Evolutionary conservation across 2,329 filamentous ascomycete species (phyloP).

Genomic region (Neonectria neomacrospora): DNA sequence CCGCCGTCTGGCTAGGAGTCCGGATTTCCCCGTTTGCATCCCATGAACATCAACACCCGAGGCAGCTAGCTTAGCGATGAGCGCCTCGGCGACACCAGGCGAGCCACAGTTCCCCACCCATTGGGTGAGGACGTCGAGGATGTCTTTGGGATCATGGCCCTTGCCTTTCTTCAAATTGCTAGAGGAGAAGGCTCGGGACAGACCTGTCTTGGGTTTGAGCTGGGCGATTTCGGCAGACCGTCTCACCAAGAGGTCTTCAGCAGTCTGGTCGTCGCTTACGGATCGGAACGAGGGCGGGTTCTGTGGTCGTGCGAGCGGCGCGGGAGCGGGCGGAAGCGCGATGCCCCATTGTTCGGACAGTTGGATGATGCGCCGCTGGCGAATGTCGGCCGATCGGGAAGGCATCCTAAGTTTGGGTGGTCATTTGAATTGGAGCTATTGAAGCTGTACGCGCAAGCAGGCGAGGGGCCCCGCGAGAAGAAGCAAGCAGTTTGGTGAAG

Average conservation of each 20-base stretch:
- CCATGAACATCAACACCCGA: slow-evolving; percentile 64
- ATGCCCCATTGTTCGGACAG: slow-evolving; percentile 64
- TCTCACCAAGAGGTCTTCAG: slow-evolving; percentile 65
- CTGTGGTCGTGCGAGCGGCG: slow-evolving; percentile 55
- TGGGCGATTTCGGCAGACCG: slow-evolving; percentile 52
- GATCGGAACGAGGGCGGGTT: slow-evolving; percentile 57
- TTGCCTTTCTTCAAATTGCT: slow-evolving; percentile 58
- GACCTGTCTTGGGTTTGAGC: slow-evolving; percentile 52
- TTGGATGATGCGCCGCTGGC: slow-evolving; percentile 60
- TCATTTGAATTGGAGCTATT: slow-evolving; percentile 27
- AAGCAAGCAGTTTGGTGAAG: background rate
- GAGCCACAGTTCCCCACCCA: slow-evolving; percentile 62
- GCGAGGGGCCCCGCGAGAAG: slow-evolving; percentile 4
- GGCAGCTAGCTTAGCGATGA: slow-evolving; percentile 61
- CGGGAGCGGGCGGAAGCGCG: slow-evolving; percentile 52
- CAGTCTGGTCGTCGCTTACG: slow-evolving; percentile 60
- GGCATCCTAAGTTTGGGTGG: slow-evolving; percentile 42
- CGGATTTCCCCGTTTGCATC: slow-evolving; percentile 58
- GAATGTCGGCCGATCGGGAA: slow-evolving; percentile 49
- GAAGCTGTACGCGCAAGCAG: background rate
- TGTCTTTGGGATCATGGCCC: slow-evolving; percentile 62
- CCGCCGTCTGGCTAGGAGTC: slow-evolving; percentile 59
- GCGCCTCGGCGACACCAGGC: slow-evolving; percentile 65
- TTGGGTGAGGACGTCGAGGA: slow-evolving; percentile 62
- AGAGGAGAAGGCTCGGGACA: slow-evolving; percentile 54